Evolutionary conservation across 768 basidiomycete genomes (phyloP).

Genomic region (Mrakia hoshinonis): DNA sequence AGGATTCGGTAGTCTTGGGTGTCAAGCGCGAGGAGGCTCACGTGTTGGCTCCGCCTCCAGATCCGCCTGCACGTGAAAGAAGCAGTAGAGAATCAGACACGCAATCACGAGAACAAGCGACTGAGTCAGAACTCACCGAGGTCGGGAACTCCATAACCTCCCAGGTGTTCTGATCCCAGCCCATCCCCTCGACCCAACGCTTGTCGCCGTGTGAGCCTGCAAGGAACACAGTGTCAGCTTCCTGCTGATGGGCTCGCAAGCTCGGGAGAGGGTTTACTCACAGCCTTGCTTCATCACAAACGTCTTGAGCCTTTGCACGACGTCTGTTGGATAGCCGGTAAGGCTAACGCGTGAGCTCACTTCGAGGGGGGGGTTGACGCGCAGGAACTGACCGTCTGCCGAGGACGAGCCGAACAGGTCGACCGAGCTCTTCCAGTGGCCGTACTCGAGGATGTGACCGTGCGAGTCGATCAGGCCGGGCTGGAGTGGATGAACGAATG

Average conservation of each 20-base stretch:
- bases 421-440: constrained; percentile 36
- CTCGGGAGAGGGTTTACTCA: background rate
- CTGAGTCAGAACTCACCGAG: constrained; percentile 47
- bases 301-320: constrained; percentile 54
- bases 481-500: too few species aligned
- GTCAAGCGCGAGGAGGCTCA: background rate
- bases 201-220: constrained; percentile 46
- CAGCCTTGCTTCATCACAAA: constrained; percentile 52
- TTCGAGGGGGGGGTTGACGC: background rate
- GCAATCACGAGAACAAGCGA: background rate
- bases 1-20: background rate
- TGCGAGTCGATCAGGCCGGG: constrained; percentile 21
- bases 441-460: constrained; percentile 22
- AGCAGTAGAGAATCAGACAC: background rate
- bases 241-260: too few species aligned
- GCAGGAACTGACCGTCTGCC: constrained; percentile 47
- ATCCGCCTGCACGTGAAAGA: constrained; percentile 50
- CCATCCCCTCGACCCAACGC: constrained; percentile 73
- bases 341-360: background rate
- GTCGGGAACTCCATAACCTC: constrained; percentile 52
- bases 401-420: constrained; percentile 55
- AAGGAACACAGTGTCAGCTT: background rate
- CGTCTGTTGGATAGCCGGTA: constrained; percentile 45
- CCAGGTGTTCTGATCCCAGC: constrained; percentile 79
- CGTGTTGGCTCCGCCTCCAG: constrained; percentile 58